Percentiles rank a stretch among this genome's conserved stretches.
Evolutionary conservation across 768 basidiomycete species (phyloP).

Genomic region (Mycena haematopus): DNA sequence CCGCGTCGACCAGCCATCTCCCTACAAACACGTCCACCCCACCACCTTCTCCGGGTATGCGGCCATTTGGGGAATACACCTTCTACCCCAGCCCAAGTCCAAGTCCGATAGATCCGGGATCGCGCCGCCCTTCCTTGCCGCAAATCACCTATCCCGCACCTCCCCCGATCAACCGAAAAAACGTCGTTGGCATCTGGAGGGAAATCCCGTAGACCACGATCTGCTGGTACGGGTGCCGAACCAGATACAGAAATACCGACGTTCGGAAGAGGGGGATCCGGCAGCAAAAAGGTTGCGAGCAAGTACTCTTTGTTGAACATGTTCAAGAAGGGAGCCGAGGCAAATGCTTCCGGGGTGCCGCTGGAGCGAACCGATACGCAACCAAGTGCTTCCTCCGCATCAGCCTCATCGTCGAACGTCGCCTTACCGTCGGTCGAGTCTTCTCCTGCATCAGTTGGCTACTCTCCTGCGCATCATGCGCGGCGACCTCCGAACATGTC

Average conservation of each 20-base stretch:
- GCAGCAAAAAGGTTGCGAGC: conserved; percentile 56
- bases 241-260: conserved; percentile 40
- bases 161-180: conserved; percentile 42
- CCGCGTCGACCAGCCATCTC: conserved; percentile 38
- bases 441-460: conserved; percentile 35
- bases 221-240: conserved; percentile 74
- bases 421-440: conserved; percentile 34
- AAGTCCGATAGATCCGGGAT: conserved; percentile 30
- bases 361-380: conserved; percentile 21
- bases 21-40: conserved; percentile 39
- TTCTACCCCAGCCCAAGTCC: conserved; percentile 44
- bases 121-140: background rate
- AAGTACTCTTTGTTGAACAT: conserved; percentile 79
- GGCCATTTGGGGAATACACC: conserved; percentile 54
- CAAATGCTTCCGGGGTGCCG: conserved; percentile 34
- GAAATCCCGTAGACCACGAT: conserved; percentile 63
- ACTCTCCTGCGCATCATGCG: conserved; percentile 30
- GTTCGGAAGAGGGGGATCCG: conserved; percentile 43
- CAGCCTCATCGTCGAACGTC: conserved; percentile 36
- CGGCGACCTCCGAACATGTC: conserved; percentile 26
- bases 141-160: conserved; percentile 48
- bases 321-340: conserved; percentile 66
- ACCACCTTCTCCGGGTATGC: conserved; percentile 45
- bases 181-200: conserved; percentile 40
- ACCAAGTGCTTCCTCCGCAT: conserved; percentile 29